phyloP scores from a whole-genome alignment of 2,329 filamentous ascomycete genomes.

The Blumeriella jaapii region DNA sequence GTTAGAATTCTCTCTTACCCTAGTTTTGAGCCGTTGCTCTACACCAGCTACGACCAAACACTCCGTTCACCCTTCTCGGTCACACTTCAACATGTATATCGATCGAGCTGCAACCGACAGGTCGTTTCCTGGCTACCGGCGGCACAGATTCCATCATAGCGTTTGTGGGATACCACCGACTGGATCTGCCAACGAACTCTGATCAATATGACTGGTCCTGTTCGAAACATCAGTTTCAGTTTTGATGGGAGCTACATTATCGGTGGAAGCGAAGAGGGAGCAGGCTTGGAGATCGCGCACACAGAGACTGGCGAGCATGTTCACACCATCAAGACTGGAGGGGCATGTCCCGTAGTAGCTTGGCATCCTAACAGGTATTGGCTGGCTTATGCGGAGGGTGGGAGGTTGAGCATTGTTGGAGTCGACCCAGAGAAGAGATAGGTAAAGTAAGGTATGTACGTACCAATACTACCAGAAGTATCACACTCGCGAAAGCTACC shows the following conservation, averaged over 20 bases:
- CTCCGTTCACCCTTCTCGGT: slow-evolving; percentile 51
- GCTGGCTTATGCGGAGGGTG: slow-evolving; percentile 60
- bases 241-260: slow-evolving; percentile 68
- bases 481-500: too few species aligned
- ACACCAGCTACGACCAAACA: slow-evolving; percentile 34
- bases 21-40: slow-evolving; percentile 42
- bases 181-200: slow-evolving; percentile 68
- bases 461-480: slow-evolving; percentile 1
- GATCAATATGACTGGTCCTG: slow-evolving; percentile 55
- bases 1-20: slow-evolving; percentile 61
- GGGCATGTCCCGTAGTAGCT: slow-evolving; percentile 53
- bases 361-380: slow-evolving; percentile 69
- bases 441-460: slow-evolving; percentile 5
- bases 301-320: slow-evolving; percentile 64
- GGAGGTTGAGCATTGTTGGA: slow-evolving; percentile 49
- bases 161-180: slow-evolving; percentile 65
- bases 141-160: slow-evolving; percentile 65
- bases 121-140: slow-evolving; percentile 61
- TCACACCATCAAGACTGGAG: slow-evolving; percentile 57
- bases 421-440: slow-evolving; percentile 25
- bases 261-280: slow-evolving; percentile 61
- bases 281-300: slow-evolving; percentile 58
- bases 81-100: slow-evolving; percentile 64
- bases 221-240: slow-evolving; percentile 61
- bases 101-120: slow-evolving; percentile 58